Base-by-base conservation (phyloP, 352 stramenopile genomes). In the Globisporangium ultimum region DNA sequence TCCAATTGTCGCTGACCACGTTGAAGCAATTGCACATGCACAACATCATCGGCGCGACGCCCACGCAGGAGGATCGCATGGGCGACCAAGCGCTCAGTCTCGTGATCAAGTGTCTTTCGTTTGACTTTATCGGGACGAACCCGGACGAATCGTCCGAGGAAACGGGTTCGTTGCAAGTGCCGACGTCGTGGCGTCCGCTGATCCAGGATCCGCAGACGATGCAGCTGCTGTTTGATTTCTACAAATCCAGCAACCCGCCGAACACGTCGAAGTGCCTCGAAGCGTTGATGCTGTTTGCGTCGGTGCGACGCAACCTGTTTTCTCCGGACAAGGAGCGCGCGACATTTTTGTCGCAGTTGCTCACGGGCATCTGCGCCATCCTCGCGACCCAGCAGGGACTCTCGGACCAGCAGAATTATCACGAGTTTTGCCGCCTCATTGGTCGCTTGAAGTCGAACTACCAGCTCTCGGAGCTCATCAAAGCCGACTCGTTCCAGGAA, bases 121-220 rank as follows among this genome's bases (percentile, higher is more conserved):
- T 99, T 78, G 97, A 99, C 71, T 99, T 99, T 72, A 99, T 99
- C 59, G 97, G 97, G 38, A 99, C 97, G 9, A 99, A 99, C 72
- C 93, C 96, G 13, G 96, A 99, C 64, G 97, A 99, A 74, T 98
- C 92, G 0, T 93, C 94, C 0, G 97, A 99, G 59, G 97, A 99
- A 56, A 96, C 98, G 14, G 96, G 96, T 6, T 98, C 97, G 8
- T 91, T 99, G 53, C 97, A 99, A 80, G 92, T 98, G 11, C 97
- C 97, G 0, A 98, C 90, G 11, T 93, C 92, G n/a, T 99, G 97
- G 97, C 80, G 96, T 36, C 58, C 81, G 2, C 67, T 98, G 12
- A 83, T 99, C 53, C 92, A 98, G 61, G 96, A 99, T 58, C 83
- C 95, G 2, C 83, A 91, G 56, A 99, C 94, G 8, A 92, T 98